Conservation (phyloP, 1,284 basidiomycete species). For the Sporisorium exsertum region DNA sequence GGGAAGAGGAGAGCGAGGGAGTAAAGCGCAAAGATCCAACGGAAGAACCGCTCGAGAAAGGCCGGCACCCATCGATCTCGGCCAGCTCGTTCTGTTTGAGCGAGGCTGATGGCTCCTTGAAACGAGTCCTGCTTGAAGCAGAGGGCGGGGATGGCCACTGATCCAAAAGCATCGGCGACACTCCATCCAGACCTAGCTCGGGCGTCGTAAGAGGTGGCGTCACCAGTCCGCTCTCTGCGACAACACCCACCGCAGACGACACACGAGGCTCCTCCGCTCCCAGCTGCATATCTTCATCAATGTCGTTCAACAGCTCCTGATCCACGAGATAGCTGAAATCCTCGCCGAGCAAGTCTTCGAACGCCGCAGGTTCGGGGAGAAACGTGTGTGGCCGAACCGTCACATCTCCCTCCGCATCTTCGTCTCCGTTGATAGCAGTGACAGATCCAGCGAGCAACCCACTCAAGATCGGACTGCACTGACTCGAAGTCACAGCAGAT, state of each 20-base stretch:
- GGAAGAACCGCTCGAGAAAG: conserved; percentile 4
- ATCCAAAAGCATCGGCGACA: conserved; percentile 24
- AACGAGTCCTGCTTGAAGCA: neutral
- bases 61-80: conserved; percentile 21
- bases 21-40: conserved; percentile 7
- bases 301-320: neutral
- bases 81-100: neutral
- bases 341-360: conserved; percentile 8
- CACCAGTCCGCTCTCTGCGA: conserved; percentile 11
- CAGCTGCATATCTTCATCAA: neutral
- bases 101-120: neutral
- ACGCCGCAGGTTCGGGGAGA: neutral
- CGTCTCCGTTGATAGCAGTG: neutral
- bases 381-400: conserved; percentile 8
- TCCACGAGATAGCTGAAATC: conserved; percentile 43
- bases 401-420: conserved; percentile 12
- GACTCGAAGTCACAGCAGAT: conserved; percentile 13
- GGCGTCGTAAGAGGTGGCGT: conserved; percentile 43
- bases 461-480: conserved; percentile 25
- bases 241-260: neutral
- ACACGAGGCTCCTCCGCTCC: neutral
- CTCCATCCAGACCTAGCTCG: conserved; percentile 28
- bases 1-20: neutral
- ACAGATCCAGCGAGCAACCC: conserved; percentile 7
- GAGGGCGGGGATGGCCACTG: conserved; percentile 22